Evolutionary conservation across 768 basidiomycete genomes (phyloP), one percentile per base, ranked within the genome.

Genomic region (Phlebiopsis gigantea): DNA sequence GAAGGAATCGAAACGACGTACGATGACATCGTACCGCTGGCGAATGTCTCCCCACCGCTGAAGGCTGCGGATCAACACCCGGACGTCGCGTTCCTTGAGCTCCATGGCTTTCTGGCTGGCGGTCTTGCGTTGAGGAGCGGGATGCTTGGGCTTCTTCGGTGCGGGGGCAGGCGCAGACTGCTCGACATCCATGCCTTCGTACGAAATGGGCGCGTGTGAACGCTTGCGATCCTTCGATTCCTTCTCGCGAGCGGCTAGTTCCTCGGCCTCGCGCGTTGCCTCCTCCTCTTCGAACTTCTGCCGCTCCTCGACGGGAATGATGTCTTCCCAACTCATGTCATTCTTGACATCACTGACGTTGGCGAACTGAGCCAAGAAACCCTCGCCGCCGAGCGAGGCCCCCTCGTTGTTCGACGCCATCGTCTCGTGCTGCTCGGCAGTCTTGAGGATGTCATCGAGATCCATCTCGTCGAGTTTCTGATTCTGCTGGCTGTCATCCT

Each of bases 401-500:
- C 88, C 89, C 53, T 92, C 91, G 46, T 85, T 87, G 45, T 78
- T 83, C 30, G 85, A 84, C 8, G 85, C 84, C 63, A 94, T 79
- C 1, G 97, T 99, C 72, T 98, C 97, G 73, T 97, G 97, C 65
- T 90, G 92, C 72, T 99, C 97, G 24, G 97, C 97, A 55, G 90
- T 87, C 67, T 88, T 97, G 54, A 99, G 82, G 67, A 99, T 94
- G 64, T 98, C 97, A 72, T 98, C 97, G 22, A 99, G 84, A 72
- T 99, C 94, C 92, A 99, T 93, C 71, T 98, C 95, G 67, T 96
- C 96, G 39, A 99, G 85, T 74, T 98, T 98, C 74, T 94, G 83
- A 71, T 83, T 93, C 73, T 96, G 94, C 62, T 87, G 85, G 56
- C 77, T 80, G 70, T 97, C 95, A 71, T 98, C 96, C 72, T 94